Evolutionary conservation across 106 monocot genomes (phyloP), one percentile per base, ranked within the genome.

Genomic region (Dendrobium nobile): DNA sequence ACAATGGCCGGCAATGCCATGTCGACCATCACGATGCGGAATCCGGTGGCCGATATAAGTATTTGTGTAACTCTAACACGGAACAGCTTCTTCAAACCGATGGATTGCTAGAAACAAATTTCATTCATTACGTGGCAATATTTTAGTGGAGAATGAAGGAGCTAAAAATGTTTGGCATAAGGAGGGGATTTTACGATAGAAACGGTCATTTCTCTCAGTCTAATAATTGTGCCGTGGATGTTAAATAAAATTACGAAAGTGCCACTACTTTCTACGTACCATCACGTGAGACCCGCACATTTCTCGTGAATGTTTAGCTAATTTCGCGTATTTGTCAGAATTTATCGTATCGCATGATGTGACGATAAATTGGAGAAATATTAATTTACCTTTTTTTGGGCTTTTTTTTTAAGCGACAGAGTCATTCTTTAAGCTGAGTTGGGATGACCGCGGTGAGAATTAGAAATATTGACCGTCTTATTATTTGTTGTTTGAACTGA

Each of bases 11-110:
- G 78, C 78, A 47, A 76, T 26, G 48, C 47, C 9, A 48, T 75
- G 75, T 75, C 75, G 47, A 75, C 76, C 51, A 13, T 19, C 74
- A 74, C 74, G 74, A 74, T 43, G 74, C 74, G 74, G 41, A n/a
- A 43, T 74, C 74, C 19, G 42, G n/a, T 15, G 42, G 43, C 20
- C 74, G 18, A 44, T n/a, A 7, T 15, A 41, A 74, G 42, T 19
- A 4, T 42, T 2, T 3, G 74, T 5, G 42, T 43, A 33, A 42
- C 2, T 20, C 43, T 0, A 74, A 74, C 74, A 44, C 74, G 74
- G 74, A n/a, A 74, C 74, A 74, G 43, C 74, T 74, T 42, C 19
- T 33, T 18, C 1, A 22, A 74, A 22, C 74, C 33, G 28, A 74
- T 73, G 41, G 40, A 73, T 41, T 17, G 2, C 4, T 1, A 17